Conservation (phyloP, 495 filamentous ascomycete species). For the Chaetomidium leptoderma region DNA sequence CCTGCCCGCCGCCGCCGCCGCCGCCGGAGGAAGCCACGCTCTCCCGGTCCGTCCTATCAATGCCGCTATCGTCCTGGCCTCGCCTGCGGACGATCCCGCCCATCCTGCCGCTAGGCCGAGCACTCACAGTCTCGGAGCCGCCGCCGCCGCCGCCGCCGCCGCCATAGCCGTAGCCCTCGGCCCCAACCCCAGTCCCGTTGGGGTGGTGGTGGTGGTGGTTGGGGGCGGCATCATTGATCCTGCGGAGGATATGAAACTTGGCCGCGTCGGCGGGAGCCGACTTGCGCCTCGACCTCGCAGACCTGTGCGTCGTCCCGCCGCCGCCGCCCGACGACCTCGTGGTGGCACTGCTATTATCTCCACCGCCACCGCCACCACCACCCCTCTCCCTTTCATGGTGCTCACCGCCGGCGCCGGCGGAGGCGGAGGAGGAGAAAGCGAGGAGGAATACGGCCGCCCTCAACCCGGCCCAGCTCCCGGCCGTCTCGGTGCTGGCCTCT, state of each 20-base stretch:
- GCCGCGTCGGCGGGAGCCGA: conserved; percentile 27
- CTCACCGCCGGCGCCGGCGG: too few relatives aligned
- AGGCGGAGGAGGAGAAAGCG: too few relatives aligned
- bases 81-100: neutral
- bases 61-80: conserved; percentile 18
- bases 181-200: neutral
- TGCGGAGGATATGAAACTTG: conserved; percentile 19
- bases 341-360: neutral
- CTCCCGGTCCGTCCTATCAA: conserved; percentile 37
- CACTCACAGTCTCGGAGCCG: neutral
- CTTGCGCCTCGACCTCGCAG: conserved; percentile 14
- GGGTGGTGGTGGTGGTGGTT: neutral
- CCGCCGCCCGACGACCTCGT: neutral
- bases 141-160: conserved; percentile 1
- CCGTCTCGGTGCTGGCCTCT: conserved; percentile 37
- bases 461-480: conserved; percentile 38
- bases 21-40: conserved; percentile 25
- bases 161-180: conserved; percentile 14
- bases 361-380: neutral
- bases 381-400: neutral
- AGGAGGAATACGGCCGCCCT: conserved; percentile 16
- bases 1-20: too few relatives aligned
- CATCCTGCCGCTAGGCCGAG: neutral
- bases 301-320: neutral
- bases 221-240: conserved; percentile 7